Percentiles rank a stretch among this genome's conserved stretches.
These are phyloP conservation scores for Eucalyptus urophylla DNA, from an alignment of 345 rosid genomes.

Conservation along the genomic window DNA sequence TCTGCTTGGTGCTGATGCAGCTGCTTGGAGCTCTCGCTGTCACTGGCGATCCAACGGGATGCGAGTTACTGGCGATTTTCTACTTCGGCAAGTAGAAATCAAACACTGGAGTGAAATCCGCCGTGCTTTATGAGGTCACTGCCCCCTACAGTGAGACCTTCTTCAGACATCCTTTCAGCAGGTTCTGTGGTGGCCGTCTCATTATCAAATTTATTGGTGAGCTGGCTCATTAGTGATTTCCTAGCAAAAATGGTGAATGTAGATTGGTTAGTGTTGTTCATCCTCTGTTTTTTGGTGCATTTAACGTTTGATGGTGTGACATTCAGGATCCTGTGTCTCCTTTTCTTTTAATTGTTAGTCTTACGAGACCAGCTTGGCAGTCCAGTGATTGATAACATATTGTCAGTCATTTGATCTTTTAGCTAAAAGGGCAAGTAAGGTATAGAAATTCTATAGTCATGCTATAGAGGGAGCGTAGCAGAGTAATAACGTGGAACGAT, in stretches of 20 bases:
- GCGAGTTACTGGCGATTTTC: conserved; percentile 34
- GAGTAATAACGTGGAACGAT: background rate
- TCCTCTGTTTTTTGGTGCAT: background rate
- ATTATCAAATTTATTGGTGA: conserved; percentile 46
- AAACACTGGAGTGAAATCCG: conserved; percentile 46
- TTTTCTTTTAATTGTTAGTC: background rate
- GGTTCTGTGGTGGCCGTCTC: conserved; percentile 57
- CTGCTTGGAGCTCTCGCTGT: background rate
- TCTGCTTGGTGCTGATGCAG: background rate
- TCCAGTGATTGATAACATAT: background rate
- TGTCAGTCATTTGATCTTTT: background rate
- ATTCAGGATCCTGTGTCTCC: background rate
- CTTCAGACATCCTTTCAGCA: conserved; percentile 51
- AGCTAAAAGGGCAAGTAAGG: background rate
- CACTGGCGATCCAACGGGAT: background rate
- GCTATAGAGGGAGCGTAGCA: background rate
- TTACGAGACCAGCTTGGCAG: background rate
- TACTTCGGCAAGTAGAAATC: conserved; percentile 67
- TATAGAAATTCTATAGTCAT: background rate
- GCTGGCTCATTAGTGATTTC: background rate
- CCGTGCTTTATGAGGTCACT: conserved; percentile 28
- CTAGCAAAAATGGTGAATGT: background rate
- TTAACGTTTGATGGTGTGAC: background rate
- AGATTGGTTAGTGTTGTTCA: background rate
- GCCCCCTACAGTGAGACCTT: conserved; percentile 57